These are phyloP conservation scores for Chaetothyriales sp. DNA, from an alignment of 2,329 filamentous ascomycete genomes.

Conservation along the genomic window DNA sequence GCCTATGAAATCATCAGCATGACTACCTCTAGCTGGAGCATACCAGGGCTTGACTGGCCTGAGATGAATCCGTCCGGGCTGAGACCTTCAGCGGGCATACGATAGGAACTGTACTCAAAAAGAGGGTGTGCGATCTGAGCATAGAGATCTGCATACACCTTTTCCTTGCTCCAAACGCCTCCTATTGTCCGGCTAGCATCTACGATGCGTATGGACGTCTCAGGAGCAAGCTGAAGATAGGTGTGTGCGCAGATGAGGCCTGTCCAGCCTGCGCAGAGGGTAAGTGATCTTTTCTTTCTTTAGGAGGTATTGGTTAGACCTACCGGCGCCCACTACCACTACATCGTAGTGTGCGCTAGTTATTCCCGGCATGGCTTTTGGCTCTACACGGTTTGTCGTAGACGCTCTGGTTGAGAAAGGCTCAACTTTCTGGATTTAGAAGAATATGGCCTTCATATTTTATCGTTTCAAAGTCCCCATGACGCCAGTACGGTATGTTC, in stretches of 20 bases:
- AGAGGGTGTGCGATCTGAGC: slow-evolving; percentile 19
- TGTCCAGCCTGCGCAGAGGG: not conserved
- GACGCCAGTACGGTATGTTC: too few relatives aligned
- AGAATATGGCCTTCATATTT: too few relatives aligned
- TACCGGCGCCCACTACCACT: too few relatives aligned
- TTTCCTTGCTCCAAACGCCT: slow-evolving; percentile 15
- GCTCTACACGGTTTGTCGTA: too few relatives aligned
- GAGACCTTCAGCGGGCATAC: slow-evolving; percentile 23
- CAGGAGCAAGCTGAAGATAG: slow-evolving; percentile 13
- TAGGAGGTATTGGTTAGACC: too few relatives aligned
- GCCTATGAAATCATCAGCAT: slow-evolving; percentile 15
- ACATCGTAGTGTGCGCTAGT: too few relatives aligned
- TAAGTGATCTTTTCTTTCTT: too few relatives aligned
- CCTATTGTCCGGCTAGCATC: slow-evolving; percentile 12
- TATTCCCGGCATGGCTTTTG: too few relatives aligned
- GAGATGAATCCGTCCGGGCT: slow-evolving; percentile 20
- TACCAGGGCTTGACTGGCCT: slow-evolving; percentile 21
- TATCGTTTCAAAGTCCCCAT: too few relatives aligned
- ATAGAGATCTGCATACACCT: slow-evolving; percentile 17
- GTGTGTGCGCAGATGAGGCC: slow-evolving; percentile 4
- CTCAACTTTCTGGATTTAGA: too few relatives aligned
- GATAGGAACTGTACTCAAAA: slow-evolving; percentile 25
- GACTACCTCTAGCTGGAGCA: slow-evolving; percentile 16
- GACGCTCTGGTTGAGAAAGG: too few relatives aligned
- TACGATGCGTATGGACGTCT: slow-evolving; percentile 10